Base-by-base conservation (phyloP, 345 rosid genomes). In the Hevea brasiliensis region DNA sequence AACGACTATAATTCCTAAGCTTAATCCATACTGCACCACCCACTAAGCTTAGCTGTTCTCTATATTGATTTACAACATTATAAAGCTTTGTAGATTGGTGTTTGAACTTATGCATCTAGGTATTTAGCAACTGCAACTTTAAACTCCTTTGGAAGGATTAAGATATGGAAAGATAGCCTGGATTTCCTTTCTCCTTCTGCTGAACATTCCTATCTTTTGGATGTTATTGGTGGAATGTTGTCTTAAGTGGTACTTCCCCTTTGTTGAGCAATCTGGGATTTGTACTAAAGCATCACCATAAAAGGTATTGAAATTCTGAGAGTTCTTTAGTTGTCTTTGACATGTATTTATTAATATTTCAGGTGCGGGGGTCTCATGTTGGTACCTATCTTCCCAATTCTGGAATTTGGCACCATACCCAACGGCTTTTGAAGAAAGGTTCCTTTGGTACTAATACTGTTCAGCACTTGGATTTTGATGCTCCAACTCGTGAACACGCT, bases 391-490 rank as follows among this genome's bases (percentile, higher is more conserved):
- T 89, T 74, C 94, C 97, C 42, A 89, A 84, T 69, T 90, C 98
- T 82, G 99, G 99, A 73, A 84, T 95, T 82, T 92, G 99, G 99
- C 87, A 87, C 82, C 96, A 92, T 68, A 95, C 99, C 18, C 98
- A 95, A 81, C 82, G 97, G 50, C 79, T 85, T 82, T 86, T 95
- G 47, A 89, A 79, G 89, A 95, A 86, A 78, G 89, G 87, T 67
- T 82, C 76, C 57, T 84, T 86, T 27, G 66, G 74, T 64, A 29
- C 81, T 63, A 90, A 89, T 78, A 88, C 88, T 60, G 84, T 95
- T 76, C 90, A 81, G 79, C 97, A 95, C 83, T 86, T 95, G 87
- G 99, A 95, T 85, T 95, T 95, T 84, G 99, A 95, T 87, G 99
- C 99, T 71, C 98, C 99, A 72, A 95, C 99, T 27, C 96, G 99